These are phyloP conservation scores for Starmerella khaoyaiensis DNA, from an alignment of 805 yeast species.

Conservation along the genomic window DNA sequence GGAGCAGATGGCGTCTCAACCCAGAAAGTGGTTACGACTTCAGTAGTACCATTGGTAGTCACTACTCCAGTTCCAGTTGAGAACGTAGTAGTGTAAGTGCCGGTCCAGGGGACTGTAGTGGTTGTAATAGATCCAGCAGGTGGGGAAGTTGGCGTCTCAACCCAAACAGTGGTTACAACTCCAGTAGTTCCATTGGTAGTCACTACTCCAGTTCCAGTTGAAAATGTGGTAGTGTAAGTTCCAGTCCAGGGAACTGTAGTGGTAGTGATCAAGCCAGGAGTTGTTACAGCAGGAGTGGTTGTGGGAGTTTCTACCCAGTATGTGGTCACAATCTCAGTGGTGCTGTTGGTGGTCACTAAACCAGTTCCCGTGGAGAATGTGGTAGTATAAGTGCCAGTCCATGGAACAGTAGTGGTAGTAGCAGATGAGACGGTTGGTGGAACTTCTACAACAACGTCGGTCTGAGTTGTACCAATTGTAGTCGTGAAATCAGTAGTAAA, in stretches of 20 bases:
- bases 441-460: conserved; percentile 2
- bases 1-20: conserved; percentile 2
- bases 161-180: not conserved
- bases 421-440: not conserved
- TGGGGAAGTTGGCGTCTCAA: conserved; percentile 1
- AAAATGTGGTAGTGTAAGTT: conserved; percentile 2
- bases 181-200: not conserved
- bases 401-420: not conserved
- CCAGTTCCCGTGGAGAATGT: not conserved
- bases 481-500: conserved; percentile 5
- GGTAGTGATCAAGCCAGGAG: conserved; percentile 1
- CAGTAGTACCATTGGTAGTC: not conserved
- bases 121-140: not conserved
- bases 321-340: not conserved
- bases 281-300: too few relatives aligned
- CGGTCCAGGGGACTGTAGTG: conserved; percentile 5
- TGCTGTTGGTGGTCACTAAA: not conserved
- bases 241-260: conserved; percentile 3
- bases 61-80: not conserved
- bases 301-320: not conserved
- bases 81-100: not conserved
- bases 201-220: not conserved
- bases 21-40: not conserved
- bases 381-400: not conserved
- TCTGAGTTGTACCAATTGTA: not conserved